These are phyloP conservation scores for Blastobotrys niveus DNA, from an alignment of 1,139 yeast genomes.

Conservation along the genomic window DNA sequence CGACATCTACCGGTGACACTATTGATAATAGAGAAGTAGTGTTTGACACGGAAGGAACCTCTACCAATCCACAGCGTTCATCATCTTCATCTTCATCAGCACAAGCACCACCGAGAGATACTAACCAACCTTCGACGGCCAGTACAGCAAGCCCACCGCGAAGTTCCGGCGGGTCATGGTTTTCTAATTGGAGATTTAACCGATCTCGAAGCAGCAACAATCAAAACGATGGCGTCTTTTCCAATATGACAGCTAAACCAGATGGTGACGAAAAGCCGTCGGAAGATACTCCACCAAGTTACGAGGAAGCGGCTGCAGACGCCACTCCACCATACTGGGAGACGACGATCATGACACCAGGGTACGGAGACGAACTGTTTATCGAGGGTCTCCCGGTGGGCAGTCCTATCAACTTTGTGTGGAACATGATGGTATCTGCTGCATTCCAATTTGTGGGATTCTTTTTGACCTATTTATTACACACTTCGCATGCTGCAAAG, in stretches of 20 bases:
- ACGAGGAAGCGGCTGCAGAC: slow-evolving; percentile 94
- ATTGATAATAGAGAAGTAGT: slow-evolving; percentile 2
- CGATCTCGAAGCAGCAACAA: slow-evolving; percentile 28
- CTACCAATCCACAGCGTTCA: not conserved
- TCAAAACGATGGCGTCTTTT: slow-evolving; percentile 80
- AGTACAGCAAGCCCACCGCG: not conserved
- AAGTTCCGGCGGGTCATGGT: slow-evolving; percentile 9
- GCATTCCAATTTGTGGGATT: slow-evolving; percentile 95
- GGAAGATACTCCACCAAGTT: slow-evolving; percentile 72
- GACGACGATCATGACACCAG: slow-evolving; percentile 75
- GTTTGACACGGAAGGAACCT: slow-evolving; percentile 4
- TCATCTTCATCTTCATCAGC: not conserved
- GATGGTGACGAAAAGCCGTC: slow-evolving; percentile 36
- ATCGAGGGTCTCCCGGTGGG: slow-evolving; percentile 98
- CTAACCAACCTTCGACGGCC: not conserved
- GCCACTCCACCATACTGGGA: slow-evolving; percentile 98
- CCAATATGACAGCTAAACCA: slow-evolving; percentile 79
- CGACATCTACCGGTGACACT: not conserved
- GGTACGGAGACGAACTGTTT: slow-evolving; percentile 78
- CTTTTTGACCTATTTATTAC: slow-evolving; percentile 79
- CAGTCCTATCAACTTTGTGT: slow-evolving; percentile 71
- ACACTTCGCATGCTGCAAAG: slow-evolving; percentile 95
- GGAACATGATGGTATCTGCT: slow-evolving; percentile 84
- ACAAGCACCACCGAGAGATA: not conserved
- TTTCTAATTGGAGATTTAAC: slow-evolving; percentile 11